A percentile compares a stretch with the other conserved stretches of the same genome.
Evolutionary conservation across 306 rosid genomes (phyloP).

Genomic region (Trifolium dubium): DNA sequence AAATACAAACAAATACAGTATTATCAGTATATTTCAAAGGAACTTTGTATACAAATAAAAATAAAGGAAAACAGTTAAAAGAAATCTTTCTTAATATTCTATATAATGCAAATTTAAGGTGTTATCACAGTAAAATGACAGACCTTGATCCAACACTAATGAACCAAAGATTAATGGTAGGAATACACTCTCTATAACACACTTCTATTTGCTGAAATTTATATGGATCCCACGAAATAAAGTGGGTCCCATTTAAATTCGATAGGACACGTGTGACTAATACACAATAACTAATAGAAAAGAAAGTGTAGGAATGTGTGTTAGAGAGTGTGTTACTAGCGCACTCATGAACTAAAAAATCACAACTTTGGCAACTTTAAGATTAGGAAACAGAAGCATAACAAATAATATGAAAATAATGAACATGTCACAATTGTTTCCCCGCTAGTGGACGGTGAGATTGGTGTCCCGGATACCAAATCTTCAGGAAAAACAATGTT

Average conservation of each 20-base stretch:
- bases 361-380: constrained; percentile 1
- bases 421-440: background rate
- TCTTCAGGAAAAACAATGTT: too few relatives aligned
- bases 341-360: constrained; percentile 1
- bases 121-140: constrained; percentile 10
- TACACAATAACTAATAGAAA: too few relatives aligned
- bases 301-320: too few relatives aligned
- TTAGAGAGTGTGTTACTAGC: too few relatives aligned
- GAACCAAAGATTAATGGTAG: background rate
- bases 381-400: constrained; percentile 16
- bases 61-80: constrained; percentile 18
- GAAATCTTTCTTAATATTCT: constrained; percentile 22
- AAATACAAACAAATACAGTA: constrained; percentile 24
- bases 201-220: too few relatives aligned
- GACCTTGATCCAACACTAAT: constrained; percentile 10
- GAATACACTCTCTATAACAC: too few relatives aligned
- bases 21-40: background rate
- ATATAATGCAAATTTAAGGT: constrained; percentile 1
- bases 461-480: too few relatives aligned
- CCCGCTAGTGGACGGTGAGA: too few relatives aligned
- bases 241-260: too few relatives aligned
- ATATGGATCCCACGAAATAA: too few relatives aligned
- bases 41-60: constrained; percentile 23
- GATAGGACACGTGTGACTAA: too few relatives aligned
- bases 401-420: constrained; percentile 3